phyloP scores from a whole-genome alignment of 495 filamentous ascomycete species.

The Xylaria curta region DNA sequence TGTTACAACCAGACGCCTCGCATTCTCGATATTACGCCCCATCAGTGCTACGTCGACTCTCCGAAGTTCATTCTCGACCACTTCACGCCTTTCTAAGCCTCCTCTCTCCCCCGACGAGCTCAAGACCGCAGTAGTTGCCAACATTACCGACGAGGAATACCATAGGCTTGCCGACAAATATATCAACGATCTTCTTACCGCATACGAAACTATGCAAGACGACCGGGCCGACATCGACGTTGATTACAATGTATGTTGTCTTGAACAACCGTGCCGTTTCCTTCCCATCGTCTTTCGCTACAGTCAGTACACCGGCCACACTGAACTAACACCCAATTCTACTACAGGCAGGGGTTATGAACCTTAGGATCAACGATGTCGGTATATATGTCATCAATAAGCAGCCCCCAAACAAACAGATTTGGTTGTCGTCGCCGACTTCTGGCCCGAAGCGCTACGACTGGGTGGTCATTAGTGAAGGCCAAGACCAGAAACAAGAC shows the following conservation, averaged over 20 bases:
- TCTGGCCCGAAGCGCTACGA: slow-evolving; percentile 95
- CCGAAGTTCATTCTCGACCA: slow-evolving; percentile 28
- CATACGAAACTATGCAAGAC: slow-evolving; percentile 70
- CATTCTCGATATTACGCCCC: slow-evolving; percentile 22
- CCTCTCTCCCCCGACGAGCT: slow-evolving; percentile 31
- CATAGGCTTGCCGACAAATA: slow-evolving; percentile 57
- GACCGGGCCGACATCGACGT: slow-evolving; percentile 69
- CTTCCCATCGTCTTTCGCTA: not conserved
- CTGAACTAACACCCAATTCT: slow-evolving; percentile 32
- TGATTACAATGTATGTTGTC: slow-evolving; percentile 59
- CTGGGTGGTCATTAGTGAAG: slow-evolving; percentile 74
- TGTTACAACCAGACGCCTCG: not conserved
- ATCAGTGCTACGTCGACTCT: slow-evolving; percentile 15
- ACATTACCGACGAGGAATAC: slow-evolving; percentile 50
- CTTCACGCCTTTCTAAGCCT: slow-evolving; percentile 34
- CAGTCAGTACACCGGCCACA: slow-evolving; percentile 5
- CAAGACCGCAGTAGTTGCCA: slow-evolving; percentile 32
- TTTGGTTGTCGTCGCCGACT: slow-evolving; percentile 92
- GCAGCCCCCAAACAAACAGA: slow-evolving; percentile 95
- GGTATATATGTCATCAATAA: slow-evolving; percentile 96
- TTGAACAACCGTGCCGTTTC: slow-evolving; percentile 44
- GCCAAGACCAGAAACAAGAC: slow-evolving; percentile 76
- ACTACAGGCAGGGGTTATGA: slow-evolving; percentile 80
- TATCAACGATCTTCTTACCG: slow-evolving; percentile 66
- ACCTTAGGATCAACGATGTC: slow-evolving; percentile 63